A percentile compares a stretch with the other conserved stretches of the same genome.
phyloP scores from a whole-genome alignment of 805 yeast species.

The Hanseniaspora clermontiae region DNA sequence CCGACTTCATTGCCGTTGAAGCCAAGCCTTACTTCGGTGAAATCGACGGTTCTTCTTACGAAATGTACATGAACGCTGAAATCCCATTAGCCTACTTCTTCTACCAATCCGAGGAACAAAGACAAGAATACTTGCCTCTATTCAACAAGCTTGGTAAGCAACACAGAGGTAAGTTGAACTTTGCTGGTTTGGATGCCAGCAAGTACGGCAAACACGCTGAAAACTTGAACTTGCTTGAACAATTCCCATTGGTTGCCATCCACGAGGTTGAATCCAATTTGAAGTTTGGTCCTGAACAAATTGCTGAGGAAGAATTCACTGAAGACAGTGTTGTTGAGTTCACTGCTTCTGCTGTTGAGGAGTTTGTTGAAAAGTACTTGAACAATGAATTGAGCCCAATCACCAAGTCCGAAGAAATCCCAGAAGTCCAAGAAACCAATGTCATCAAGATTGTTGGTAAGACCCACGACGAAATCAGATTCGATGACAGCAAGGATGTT shows the following conservation, averaged over 20 bases:
- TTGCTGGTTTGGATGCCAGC: conserved; percentile 78
- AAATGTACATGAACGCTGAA: conserved; percentile 55
- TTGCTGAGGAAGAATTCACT: conserved; percentile 24
- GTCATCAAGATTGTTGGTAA: conserved; percentile 71
- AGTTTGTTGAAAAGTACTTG: conserved; percentile 51
- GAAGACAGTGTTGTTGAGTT: conserved; percentile 28
- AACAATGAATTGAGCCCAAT: conserved; percentile 58
- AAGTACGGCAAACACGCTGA: conserved; percentile 77
- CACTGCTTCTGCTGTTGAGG: conserved; percentile 40
- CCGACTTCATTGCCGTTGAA: conserved; percentile 37
- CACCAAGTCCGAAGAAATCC: conserved; percentile 75
- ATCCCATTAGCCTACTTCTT: conserved; percentile 82
- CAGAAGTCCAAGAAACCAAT: conserved; percentile 65
- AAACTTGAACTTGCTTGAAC: conserved; percentile 68
- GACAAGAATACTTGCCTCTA: conserved; percentile 39
- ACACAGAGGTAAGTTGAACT: conserved; percentile 67
- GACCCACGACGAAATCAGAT: conserved; percentile 60
- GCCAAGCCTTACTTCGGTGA: conserved; percentile 78
- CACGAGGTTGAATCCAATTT: conserved; percentile 57
- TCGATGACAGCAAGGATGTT: conserved; percentile 49
- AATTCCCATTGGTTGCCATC: conserved; percentile 81
- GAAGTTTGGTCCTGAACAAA: conserved; percentile 69
- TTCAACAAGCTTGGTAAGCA: conserved; percentile 57
- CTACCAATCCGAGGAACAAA: conserved; percentile 57
- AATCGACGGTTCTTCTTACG: conserved; percentile 67